Evolutionary conservation across 2,329 filamentous ascomycete species (phyloP), one percentile per base, ranked within the genome.

Genomic region (Rhynchosporium graminicola): DNA sequence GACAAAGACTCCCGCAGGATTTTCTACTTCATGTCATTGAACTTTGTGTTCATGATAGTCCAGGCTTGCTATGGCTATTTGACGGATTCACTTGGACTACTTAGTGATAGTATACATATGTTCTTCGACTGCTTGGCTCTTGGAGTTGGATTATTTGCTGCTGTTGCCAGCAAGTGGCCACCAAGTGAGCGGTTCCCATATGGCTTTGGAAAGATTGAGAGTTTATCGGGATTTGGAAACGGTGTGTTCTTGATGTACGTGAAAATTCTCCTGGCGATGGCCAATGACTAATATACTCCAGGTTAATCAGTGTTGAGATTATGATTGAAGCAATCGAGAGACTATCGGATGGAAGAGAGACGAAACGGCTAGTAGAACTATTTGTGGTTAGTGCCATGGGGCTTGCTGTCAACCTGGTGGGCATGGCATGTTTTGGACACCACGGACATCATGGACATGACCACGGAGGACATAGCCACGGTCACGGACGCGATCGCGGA

Each of bases 31-130:
- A 97, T 97, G 57, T 96, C 92, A 65, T 83, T 99, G 60, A 99
- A 99, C 74, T 92, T 99, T 70, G 83, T 81, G 6, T 99, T 99
- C 76, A 99, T 99, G 95, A 79, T 90, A 40, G 86, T 99, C 1
- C 95, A 99, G 72, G 90, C 93, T 46, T 92, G 94, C 65, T 99
- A 99, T 73, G 95, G 95, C 55, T 96, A 95, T 71, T 79, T 95
- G 10, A 98, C 92, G 3, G 93, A 96, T 69, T 99, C 95, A 0
- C 80, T 99, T 4, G 95, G 95, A 2, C 82, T 99, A n/a, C 84
- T 99, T 20, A 97, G 92, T 69, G 95, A 99, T 76, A 98, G 93
- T 72, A 95, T 99, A 66, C 95, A 99, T 77, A 99, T 99, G 95
- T 94, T 99, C 72, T 98, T 99, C 71, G 95, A 99, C 77, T 99